Evolutionary conservation across 78 protist genomes (phyloP).

Genomic region (Andalucia godoyi): DNA sequence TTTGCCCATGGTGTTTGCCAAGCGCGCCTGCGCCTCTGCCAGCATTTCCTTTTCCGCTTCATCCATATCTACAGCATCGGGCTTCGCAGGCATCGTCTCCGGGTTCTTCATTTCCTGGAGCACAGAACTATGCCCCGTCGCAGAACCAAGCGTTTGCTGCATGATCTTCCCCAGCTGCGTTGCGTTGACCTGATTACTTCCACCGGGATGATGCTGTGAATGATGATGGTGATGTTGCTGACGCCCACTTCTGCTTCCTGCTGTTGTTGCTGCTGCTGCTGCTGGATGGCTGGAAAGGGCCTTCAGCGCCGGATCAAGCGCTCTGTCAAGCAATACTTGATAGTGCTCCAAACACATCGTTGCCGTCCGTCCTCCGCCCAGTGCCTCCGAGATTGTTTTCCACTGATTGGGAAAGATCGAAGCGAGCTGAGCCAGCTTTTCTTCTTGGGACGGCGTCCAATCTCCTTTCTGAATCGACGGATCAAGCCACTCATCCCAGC

Average conservation of each 20-base stretch:
- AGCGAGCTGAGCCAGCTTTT: slow-evolving; percentile 94
- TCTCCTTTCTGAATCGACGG: slow-evolving; percentile 98
- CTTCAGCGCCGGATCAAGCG: too few relatives aligned
- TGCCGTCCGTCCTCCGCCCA: slow-evolving; percentile 97
- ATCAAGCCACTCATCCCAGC: slow-evolving; percentile 95
- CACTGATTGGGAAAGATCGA: slow-evolving; percentile 91
- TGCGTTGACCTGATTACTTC: too few relatives aligned
- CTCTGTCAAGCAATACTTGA: slow-evolving; percentile 75
- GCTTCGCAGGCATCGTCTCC: slow-evolving; percentile 94
- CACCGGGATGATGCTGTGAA: too few relatives aligned
- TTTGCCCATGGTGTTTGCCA: slow-evolving; percentile 98
- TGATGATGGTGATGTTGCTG: too few relatives aligned
- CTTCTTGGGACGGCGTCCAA: slow-evolving; percentile 98
- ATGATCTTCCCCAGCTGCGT: too few relatives aligned
- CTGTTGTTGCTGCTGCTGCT: too few relatives aligned
- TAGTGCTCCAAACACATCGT: slow-evolving; percentile 95
- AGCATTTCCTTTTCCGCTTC: slow-evolving; percentile 98
- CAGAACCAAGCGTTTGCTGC: too few relatives aligned
- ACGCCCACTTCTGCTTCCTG: too few relatives aligned
- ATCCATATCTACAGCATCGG: slow-evolving; percentile 98
- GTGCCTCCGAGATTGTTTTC: slow-evolving; percentile 93
- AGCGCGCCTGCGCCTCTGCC: slow-evolving; percentile 95
- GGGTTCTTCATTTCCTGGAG: too few relatives aligned
- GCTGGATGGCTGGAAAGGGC: too few relatives aligned
- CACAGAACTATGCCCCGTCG: too few relatives aligned